Percentiles rank a stretch among this genome's conserved stretches.
Evolutionary conservation across 164 flowering plant species (phyloP).

Genomic region (Hamamelis virginiana): DNA sequence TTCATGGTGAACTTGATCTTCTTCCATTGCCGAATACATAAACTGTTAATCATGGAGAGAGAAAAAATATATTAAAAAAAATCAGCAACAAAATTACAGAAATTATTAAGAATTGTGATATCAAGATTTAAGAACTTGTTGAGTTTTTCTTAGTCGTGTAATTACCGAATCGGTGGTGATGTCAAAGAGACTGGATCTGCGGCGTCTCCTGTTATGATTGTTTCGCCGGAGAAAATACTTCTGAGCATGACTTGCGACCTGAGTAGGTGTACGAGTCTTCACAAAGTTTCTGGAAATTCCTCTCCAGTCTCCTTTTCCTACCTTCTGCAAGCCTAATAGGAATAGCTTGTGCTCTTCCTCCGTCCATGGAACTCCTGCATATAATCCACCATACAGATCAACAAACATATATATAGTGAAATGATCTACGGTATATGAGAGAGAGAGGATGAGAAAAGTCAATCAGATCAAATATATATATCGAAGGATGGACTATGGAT

Average conservation of each 20-base stretch:
- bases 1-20: slow-evolving; percentile 23
- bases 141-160: too few species aligned
- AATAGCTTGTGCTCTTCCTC: slow-evolving; percentile 87
- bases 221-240: slow-evolving; percentile 79
- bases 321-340: slow-evolving; percentile 69
- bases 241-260: slow-evolving; percentile 96
- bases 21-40: slow-evolving; percentile 28
- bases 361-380: slow-evolving; percentile 87
- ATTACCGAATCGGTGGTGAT: slow-evolving; percentile 70
- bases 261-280: slow-evolving; percentile 87
- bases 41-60: slow-evolving; percentile 21
- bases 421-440: too few species aligned
- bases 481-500: too few species aligned
- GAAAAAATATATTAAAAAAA: too few species aligned
- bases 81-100: too few species aligned
- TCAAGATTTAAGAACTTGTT: too few species aligned
- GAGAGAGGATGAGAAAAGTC: neutral
- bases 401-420: neutral
- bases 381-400: neutral
- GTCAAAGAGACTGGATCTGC: slow-evolving; percentile 90
- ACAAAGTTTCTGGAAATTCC: slow-evolving; percentile 90
- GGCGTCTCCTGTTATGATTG: slow-evolving; percentile 66
- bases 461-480: slow-evolving; percentile 1
- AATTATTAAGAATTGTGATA: too few species aligned
- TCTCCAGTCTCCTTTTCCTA: slow-evolving; percentile 98